A percentile compares a stretch with the other conserved stretches of the same genome.
Conservation (phyloP, 495 filamentous ascomycete species). For the Aspergillus ellipticus region DNA sequence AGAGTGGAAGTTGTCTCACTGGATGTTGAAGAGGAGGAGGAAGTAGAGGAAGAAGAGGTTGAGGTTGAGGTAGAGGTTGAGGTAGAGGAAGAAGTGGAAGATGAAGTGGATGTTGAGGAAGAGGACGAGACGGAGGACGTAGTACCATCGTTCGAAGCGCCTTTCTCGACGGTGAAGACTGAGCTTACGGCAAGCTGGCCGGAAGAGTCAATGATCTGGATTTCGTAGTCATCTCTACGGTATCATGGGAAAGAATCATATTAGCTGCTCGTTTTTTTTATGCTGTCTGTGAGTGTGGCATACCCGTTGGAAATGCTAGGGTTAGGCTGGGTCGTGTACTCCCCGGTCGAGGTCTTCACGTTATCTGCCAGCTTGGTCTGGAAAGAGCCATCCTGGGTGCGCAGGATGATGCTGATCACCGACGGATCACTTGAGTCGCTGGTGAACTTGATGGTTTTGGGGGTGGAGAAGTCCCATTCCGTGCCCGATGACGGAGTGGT, state of each 20-base stretch:
- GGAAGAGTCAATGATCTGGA: not conserved
- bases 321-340: not conserved
- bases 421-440: not conserved
- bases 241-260: not conserved
- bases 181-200: constrained; percentile 1
- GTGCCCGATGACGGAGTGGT: not conserved
- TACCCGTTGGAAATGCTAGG: constrained; percentile 4
- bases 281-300: not conserved
- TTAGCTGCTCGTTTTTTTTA: not conserved
- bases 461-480: not conserved
- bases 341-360: constrained; percentile 1
- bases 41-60: not conserved
- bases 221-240: not conserved
- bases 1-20: not conserved
- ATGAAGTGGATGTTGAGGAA: not conserved
- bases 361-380: constrained; percentile 2
- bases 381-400: not conserved
- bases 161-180: constrained; percentile 1
- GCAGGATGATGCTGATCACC: constrained; percentile 1
- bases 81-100: not conserved
- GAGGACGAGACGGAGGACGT: not conserved
- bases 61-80: not conserved
- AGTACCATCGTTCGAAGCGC: not conserved
- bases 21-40: not conserved
- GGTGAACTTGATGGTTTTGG: constrained; percentile 4